phyloP scores from a whole-genome alignment of 73 alveolate species.

The Symbiodinium pilosum region DNA sequence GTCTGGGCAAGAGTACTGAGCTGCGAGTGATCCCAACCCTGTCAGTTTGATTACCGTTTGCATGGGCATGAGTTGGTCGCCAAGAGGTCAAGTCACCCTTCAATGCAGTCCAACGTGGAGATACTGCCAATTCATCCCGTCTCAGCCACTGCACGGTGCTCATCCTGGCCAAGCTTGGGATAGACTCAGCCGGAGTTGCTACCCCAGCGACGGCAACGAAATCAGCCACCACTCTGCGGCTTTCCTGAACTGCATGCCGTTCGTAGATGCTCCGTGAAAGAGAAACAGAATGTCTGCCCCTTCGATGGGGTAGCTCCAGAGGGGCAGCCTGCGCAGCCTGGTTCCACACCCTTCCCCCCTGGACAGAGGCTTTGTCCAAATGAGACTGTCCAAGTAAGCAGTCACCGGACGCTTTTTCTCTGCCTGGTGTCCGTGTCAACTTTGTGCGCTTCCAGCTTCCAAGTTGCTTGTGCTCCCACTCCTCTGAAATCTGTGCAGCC shows the following conservation, averaged over 20 bases:
- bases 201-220: not conserved
- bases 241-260: not conserved
- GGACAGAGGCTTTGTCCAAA: too few species aligned
- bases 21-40: not conserved
- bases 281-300: too few species aligned
- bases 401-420: too few species aligned
- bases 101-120: not conserved
- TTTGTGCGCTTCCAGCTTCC: too few species aligned
- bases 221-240: not conserved
- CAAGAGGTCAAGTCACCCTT: not conserved
- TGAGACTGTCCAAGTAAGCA: too few species aligned
- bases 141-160: not conserved
- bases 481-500: too few species aligned
- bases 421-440: too few species aligned
- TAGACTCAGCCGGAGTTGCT: not conserved
- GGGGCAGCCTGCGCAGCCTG: too few species aligned
- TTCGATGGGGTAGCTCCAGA: too few species aligned
- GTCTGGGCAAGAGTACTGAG: not conserved
- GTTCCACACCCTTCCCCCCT: too few species aligned
- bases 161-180: not conserved
- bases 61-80: not conserved
- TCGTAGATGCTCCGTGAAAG: too few species aligned
- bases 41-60: not conserved
- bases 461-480: too few species aligned
- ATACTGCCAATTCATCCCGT: not conserved